Evolutionary conservation across 2,329 filamentous ascomycete genomes (phyloP).

Genomic region (Phialocephala sp.): DNA sequence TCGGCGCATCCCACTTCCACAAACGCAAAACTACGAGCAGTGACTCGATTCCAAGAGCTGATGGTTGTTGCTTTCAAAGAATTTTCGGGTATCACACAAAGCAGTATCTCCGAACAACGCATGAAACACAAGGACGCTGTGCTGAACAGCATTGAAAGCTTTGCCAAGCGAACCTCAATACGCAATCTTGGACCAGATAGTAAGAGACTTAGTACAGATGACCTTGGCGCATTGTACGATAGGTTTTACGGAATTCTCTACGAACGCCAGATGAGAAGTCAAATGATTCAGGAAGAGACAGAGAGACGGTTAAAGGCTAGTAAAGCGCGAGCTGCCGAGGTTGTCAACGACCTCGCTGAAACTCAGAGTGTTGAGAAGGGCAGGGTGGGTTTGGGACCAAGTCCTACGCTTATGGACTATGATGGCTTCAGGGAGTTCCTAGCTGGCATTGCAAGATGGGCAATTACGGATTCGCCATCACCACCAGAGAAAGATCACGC

Average conservation of each 20-base stretch:
- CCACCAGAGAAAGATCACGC: slow-evolving; percentile 54
- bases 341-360: slow-evolving; percentile 47
- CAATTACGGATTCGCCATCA: slow-evolving; percentile 83
- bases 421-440: slow-evolving; percentile 95
- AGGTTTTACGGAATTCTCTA: slow-evolving; percentile 92
- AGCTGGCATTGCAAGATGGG: slow-evolving; percentile 89
- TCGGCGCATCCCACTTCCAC: slow-evolving; percentile 95
- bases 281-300: slow-evolving; percentile 78
- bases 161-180: slow-evolving; percentile 95
- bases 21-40: slow-evolving; percentile 90
- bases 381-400: slow-evolving; percentile 85
- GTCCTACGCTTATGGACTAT: slow-evolving; percentile 95
- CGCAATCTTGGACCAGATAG: slow-evolving; percentile 94
- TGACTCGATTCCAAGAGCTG: slow-evolving; percentile 95
- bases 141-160: slow-evolving; percentile 93
- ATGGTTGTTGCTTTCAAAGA: slow-evolving; percentile 99
- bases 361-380: slow-evolving; percentile 75
- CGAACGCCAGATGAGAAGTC: slow-evolving; percentile 84
- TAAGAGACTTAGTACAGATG: slow-evolving; percentile 84
- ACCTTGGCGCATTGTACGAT: slow-evolving; percentile 90
- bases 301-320: slow-evolving; percentile 68
- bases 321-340: slow-evolving; percentile 56
- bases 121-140: slow-evolving; percentile 94
- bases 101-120: slow-evolving; percentile 86
- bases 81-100: slow-evolving; percentile 93